A percentile compares a stretch with the other conserved stretches of the same genome.
These are phyloP conservation scores for Ceratocystis alfenasii DNA, from an alignment of 2,329 filamentous ascomycete genomes.

Conservation along the genomic window DNA sequence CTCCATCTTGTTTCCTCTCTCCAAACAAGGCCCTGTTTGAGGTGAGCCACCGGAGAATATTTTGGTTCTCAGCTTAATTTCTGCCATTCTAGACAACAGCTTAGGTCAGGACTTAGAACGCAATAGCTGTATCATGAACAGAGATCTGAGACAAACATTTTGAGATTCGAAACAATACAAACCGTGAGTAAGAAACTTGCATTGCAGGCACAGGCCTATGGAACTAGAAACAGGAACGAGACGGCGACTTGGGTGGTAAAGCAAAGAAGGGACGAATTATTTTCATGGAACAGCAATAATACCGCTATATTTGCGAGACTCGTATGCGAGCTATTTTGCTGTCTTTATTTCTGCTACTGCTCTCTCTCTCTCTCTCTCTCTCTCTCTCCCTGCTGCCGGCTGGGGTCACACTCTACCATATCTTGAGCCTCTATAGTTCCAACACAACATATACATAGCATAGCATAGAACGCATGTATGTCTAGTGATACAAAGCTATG, in stretches of 20 bases:
- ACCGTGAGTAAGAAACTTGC: slow-evolving; percentile 1
- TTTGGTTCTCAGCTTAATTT: slow-evolving; percentile 1
- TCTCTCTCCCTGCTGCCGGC: not conserved
- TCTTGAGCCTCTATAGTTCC: too few species aligned
- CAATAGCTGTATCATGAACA: not conserved
- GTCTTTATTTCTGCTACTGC: not conserved
- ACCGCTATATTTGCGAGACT: not conserved
- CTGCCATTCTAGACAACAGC: not conserved
- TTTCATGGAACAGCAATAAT: not conserved
- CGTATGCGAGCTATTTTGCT: not conserved
- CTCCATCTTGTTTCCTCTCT: not conserved
- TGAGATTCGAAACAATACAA: slow-evolving; percentile 8
- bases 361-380: too few species aligned
- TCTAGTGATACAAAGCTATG: not conserved
- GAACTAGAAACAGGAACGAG: not conserved
- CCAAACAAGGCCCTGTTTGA: slow-evolving; percentile 6
- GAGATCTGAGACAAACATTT: slow-evolving; percentile 10
- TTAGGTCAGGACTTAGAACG: not conserved
- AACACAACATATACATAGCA: not conserved
- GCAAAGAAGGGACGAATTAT: slow-evolving; percentile 6
- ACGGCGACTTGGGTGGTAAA: not conserved
- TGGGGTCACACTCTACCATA: too few species aligned
- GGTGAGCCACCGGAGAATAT: slow-evolving; percentile 3
- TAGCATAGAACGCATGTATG: not conserved
- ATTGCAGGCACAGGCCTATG: not conserved